Percentiles rank a stretch among this genome's conserved stretches.
Conservation (phyloP, 441 rosid species). For the Eutrema salsugineum region DNA sequence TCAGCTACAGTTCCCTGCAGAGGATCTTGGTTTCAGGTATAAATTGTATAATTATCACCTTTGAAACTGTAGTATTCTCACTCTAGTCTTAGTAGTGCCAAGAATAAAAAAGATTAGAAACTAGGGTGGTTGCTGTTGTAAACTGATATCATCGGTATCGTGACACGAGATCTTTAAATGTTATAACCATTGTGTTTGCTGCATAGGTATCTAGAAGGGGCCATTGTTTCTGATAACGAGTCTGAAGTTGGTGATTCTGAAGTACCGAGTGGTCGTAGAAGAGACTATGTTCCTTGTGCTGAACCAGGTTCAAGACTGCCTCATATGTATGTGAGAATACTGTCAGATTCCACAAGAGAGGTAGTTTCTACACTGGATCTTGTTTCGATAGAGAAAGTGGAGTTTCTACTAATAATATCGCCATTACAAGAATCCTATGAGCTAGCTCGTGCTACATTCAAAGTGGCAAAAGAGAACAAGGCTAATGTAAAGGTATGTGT, state of each 20-base stretch:
- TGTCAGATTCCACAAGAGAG: slow-evolving; percentile 44
- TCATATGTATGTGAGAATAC: slow-evolving; percentile 57
- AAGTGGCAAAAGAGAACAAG: slow-evolving; percentile 44
- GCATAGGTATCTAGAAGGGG: slow-evolving; percentile 76
- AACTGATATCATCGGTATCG: background rate
- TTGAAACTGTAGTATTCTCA: background rate
- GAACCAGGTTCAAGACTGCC: slow-evolving; percentile 90
- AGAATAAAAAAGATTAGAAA: background rate
- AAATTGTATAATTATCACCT: background rate
- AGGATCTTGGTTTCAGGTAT: slow-evolving; percentile 99
- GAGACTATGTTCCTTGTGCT: slow-evolving; percentile 80
- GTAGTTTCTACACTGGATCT: slow-evolving; percentile 77
- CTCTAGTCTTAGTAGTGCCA: background rate
- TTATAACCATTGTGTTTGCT: background rate
- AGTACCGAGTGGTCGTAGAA: slow-evolving; percentile 70
- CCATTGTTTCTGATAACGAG: slow-evolving; percentile 57
- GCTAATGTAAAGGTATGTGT: slow-evolving; percentile 45
- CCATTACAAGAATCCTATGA: slow-evolving; percentile 54
- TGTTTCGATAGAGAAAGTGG: slow-evolving; percentile 55
- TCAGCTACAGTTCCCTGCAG: slow-evolving; percentile 97
- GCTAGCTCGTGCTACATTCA: slow-evolving; percentile 45
- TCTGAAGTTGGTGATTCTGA: slow-evolving; percentile 22
- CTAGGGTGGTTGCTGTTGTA: background rate
- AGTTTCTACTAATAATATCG: slow-evolving; percentile 79
- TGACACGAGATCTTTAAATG: background rate